Conservation (phyloP, 2,329 filamentous ascomycete genomes). For the Aspergillus niger region DNA sequence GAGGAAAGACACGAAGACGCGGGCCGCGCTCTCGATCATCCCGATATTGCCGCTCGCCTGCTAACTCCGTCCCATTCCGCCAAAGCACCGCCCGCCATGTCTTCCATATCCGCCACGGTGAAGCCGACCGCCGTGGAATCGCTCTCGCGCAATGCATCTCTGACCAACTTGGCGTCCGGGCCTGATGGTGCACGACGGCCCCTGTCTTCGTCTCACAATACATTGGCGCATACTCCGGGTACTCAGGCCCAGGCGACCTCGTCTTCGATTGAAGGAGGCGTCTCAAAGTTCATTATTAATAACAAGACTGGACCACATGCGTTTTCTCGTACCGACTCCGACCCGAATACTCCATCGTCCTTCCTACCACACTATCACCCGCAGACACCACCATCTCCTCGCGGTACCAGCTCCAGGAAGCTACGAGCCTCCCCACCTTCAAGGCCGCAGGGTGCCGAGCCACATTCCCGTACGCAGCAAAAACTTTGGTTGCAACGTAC, state of each 20-base stretch:
- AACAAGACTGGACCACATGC: slow-evolving; percentile 33
- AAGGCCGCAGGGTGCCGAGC: slow-evolving; percentile 39
- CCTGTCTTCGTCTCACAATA: slow-evolving; percentile 33
- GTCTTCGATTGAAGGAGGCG: slow-evolving; percentile 52
- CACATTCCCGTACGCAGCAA: slow-evolving; percentile 51
- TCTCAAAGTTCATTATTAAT: slow-evolving; percentile 48
- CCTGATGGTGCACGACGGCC: slow-evolving; percentile 36
- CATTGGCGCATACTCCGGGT: slow-evolving; percentile 29
- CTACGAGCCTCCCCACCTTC: slow-evolving; percentile 36
- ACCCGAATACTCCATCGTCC: slow-evolving; percentile 49
- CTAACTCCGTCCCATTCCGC: slow-evolving; percentile 44
- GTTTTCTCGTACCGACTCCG: slow-evolving; percentile 44
- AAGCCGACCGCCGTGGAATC: slow-evolving; percentile 39
- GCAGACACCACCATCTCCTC: slow-evolving; percentile 48
- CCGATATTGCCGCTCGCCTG: slow-evolving; percentile 42
- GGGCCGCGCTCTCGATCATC: slow-evolving; percentile 31
- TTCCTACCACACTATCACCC: slow-evolving; percentile 52
- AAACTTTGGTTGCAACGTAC: slow-evolving; percentile 52
- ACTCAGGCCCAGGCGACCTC: slow-evolving; percentile 43
- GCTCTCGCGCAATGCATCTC: slow-evolving; percentile 38
- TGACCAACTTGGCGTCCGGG: slow-evolving; percentile 39
- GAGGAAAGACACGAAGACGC: slow-evolving; percentile 25
- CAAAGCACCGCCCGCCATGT: slow-evolving; percentile 51
- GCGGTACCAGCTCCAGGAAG: slow-evolving; percentile 29
- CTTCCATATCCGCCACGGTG: slow-evolving; percentile 50